Conservation (phyloP, 1,284 basidiomycete species). For the Phaffia rhodozyma region DNA sequence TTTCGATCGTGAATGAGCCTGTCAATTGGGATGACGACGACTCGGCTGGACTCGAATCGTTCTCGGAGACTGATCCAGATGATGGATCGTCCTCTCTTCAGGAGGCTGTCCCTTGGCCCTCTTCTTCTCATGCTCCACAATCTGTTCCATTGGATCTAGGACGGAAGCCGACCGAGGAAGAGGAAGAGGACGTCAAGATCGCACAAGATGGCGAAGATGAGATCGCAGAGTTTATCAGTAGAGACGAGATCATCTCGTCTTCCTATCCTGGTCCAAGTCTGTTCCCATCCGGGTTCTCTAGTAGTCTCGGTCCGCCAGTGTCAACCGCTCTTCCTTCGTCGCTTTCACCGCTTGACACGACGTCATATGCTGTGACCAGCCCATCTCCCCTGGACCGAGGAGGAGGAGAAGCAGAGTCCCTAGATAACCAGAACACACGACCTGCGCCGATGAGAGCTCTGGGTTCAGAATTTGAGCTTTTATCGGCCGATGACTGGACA, state of each 20-base stretch:
- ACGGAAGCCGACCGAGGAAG: background rate
- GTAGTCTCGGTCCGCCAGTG: background rate
- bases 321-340: background rate
- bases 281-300: too few relatives aligned
- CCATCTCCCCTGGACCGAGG: background rate
- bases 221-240: background rate
- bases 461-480: conserved; percentile 16
- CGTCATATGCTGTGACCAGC: background rate
- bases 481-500: conserved; percentile 15
- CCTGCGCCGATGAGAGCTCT: background rate
- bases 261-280: background rate
- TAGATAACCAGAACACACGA: background rate
- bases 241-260: background rate
- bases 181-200: background rate
- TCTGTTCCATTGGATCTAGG: too few relatives aligned
- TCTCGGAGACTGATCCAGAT: conserved; percentile 58
- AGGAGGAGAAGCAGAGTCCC: background rate
- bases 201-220: background rate
- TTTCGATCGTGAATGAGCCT: conserved; percentile 71
- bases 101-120: background rate
- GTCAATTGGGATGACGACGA: conserved; percentile 65
- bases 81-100: background rate
- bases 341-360: background rate
- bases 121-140: background rate
- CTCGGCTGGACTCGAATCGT: conserved; percentile 62